Conservation (phyloP, 345 rosid genomes). For the Sisymbrium irio region DNA sequence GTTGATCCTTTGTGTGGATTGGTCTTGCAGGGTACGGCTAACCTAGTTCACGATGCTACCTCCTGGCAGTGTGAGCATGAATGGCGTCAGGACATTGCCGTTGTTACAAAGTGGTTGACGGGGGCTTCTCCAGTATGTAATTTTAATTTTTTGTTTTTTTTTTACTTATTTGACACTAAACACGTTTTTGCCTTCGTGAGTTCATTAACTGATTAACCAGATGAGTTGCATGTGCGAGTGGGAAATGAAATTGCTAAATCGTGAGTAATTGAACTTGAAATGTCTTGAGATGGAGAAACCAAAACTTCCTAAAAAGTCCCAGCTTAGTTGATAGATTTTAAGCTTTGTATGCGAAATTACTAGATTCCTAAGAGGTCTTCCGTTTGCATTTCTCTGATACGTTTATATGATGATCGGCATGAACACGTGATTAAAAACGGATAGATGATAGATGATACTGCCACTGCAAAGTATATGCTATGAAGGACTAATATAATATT, state of each 20-base stretch:
- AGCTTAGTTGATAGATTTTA: conserved; percentile 6
- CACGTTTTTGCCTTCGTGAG: neutral
- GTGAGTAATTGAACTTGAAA: neutral
- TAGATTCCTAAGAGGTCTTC: neutral
- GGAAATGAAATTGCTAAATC: neutral
- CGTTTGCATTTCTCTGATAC: neutral
- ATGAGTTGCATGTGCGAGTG: conserved; percentile 6
- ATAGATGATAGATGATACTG: conserved; percentile 22
- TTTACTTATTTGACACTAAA: neutral
- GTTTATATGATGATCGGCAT: neutral
- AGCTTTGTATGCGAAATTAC: neutral
- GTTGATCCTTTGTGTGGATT: conserved; percentile 6
- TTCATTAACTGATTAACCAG: neutral
- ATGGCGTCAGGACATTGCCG: conserved; percentile 99
- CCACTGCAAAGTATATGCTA: conserved; percentile 5
- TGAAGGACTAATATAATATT: conserved; percentile 5
- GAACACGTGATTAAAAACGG: neutral
- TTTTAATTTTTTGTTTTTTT: conserved; percentile 19
- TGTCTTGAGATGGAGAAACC: conserved; percentile 18
- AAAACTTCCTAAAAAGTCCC: neutral
- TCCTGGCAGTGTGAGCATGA: conserved; percentile 97
- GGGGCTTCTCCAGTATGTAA: conserved; percentile 88
- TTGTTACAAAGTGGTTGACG: conserved; percentile 91
- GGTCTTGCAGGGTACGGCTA: conserved; percentile 70
- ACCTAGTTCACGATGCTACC: conserved; percentile 84